These are phyloP conservation scores for Hibiscus mutabilis DNA, from an alignment of 345 rosid genomes.

Conservation along the genomic window DNA sequence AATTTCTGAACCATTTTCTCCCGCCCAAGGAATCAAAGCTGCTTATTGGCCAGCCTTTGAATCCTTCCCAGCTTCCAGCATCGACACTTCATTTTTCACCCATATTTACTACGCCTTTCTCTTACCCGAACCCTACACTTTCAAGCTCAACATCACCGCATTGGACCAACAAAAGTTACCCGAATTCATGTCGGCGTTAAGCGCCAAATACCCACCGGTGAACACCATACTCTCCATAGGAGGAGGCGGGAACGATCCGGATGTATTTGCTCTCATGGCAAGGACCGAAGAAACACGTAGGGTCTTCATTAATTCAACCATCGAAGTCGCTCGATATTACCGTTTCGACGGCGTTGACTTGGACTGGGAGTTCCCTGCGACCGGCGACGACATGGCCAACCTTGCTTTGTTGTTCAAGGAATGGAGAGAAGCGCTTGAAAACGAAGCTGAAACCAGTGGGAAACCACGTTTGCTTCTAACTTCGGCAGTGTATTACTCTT, in stretches of 20 bases:
- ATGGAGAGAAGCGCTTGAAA: conserved; percentile 20
- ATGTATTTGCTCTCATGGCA: conserved; percentile 27
- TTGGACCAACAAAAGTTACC: conserved; percentile 18
- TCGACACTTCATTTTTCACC: conserved; percentile 38
- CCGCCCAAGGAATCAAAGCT: no score
- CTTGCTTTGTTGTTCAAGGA: conserved; percentile 18
- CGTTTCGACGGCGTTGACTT: conserved; percentile 39
- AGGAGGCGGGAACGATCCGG: conserved; percentile 17
- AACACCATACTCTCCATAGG: conserved; percentile 37
- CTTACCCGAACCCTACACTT: conserved; percentile 22
- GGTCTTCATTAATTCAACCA: conserved; percentile 31
- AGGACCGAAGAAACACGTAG: conserved; percentile 13
- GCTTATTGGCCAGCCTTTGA: conserved; percentile 1
- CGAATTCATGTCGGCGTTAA: not conserved
- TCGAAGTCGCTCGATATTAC: conserved; percentile 27
- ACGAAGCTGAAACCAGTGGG: conserved; percentile 12
- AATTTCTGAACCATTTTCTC: no score
- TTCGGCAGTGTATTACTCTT: conserved; percentile 34
- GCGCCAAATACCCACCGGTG: conserved; percentile 16
- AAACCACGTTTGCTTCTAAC: conserved; percentile 28
- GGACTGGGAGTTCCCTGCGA: conserved; percentile 43
- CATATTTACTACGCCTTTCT: conserved; percentile 48
- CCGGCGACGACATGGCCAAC: conserved; percentile 23
- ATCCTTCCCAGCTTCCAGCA: conserved; percentile 24
- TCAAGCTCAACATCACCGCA: conserved; percentile 23